Conservation (phyloP, 371 early-diverging fungal species). For the Mortierella sp. region DNA sequence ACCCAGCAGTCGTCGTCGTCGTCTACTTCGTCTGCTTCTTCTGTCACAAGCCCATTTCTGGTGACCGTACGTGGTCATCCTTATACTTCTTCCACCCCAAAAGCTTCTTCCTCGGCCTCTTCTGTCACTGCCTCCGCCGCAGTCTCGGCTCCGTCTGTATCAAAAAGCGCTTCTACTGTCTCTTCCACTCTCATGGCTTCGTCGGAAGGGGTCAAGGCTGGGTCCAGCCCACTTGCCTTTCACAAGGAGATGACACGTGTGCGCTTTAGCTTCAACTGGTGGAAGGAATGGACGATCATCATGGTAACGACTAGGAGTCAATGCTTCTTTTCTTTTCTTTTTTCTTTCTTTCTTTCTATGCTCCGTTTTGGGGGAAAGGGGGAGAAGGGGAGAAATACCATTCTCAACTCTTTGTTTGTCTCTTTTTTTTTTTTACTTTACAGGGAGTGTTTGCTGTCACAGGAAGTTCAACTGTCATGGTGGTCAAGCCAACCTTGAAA, state of each 20-base stretch:
- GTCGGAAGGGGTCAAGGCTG: too few species aligned
- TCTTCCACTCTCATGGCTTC: too few species aligned
- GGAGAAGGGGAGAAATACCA: too few species aligned
- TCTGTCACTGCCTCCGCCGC: slow-evolving; percentile 2
- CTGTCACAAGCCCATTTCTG: too few species aligned
- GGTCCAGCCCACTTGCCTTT: slow-evolving; percentile 26
- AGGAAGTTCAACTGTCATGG: slow-evolving; percentile 59
- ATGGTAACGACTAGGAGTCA: slow-evolving; percentile 41
- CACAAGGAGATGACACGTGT: slow-evolving; percentile 50
- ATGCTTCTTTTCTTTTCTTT: background rate
- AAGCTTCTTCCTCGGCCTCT: background rate
- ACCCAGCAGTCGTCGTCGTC: too few species aligned
- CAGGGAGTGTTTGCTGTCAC: slow-evolving; percentile 63
- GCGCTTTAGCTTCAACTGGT: slow-evolving; percentile 57
- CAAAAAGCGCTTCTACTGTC: background rate
- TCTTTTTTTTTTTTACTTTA: background rate
- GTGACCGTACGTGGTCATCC: too few species aligned
- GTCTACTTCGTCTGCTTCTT: too few species aligned
- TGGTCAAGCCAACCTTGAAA: slow-evolving; percentile 58
- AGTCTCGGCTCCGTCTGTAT: background rate
- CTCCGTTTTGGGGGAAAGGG: too few species aligned
- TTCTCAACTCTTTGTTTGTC: too few species aligned
- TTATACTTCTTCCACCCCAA: background rate
- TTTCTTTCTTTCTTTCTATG: background rate
- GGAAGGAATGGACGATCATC: slow-evolving; percentile 62